Evolutionary conservation across 257 asterid species (phyloP), one percentile per base, ranked within the genome.

Genomic region (Solanum bulbocastanum): DNA sequence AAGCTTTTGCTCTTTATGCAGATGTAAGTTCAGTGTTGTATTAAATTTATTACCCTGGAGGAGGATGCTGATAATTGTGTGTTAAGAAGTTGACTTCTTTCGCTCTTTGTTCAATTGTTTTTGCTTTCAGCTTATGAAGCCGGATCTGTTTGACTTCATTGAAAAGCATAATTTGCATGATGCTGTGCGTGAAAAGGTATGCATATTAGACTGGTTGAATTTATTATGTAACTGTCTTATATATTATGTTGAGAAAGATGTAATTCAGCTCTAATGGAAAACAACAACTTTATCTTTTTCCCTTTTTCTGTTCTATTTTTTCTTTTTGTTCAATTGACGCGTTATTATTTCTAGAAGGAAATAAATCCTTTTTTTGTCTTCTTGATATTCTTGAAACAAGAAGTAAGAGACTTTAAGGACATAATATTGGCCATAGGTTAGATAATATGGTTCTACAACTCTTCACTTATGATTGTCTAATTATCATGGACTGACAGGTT

Each of bases 121-220:
- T 33, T 89, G 90, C 88, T 91, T 93, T 89, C 98, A 96, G 99
- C 95, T 96, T 86, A 94, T 92, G 97, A 95, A 94, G 93, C 97
- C 98, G 1, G 98, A 91, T 85, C 90, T 95, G 91, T 97, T 94
- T 90, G 98, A 95, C 92, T 97, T 97, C 94, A 94, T 97, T 87
- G 98, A 96, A 89, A 97, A 96, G 89, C 98, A 97, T 90, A 91
- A 94, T 89, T 91, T 97, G 92, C 98, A 97, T 87, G 99, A 96
- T 66, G 91, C 90, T 83, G 93, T 97, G 87, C 95, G 91, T 69
- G 97, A 94, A 88, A 97, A 97, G 99, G 99, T 96, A 92, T 60
- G 15, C 20, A 71, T 35, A 39, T 16, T 85, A 23, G 35, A 16
- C 33, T 81, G 25, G 40, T 16, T 46, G 27, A 46, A 18, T 30